Base-by-base conservation (phyloP, 2,329 filamentous ascomycete species). In the Ustulina deusta region DNA sequence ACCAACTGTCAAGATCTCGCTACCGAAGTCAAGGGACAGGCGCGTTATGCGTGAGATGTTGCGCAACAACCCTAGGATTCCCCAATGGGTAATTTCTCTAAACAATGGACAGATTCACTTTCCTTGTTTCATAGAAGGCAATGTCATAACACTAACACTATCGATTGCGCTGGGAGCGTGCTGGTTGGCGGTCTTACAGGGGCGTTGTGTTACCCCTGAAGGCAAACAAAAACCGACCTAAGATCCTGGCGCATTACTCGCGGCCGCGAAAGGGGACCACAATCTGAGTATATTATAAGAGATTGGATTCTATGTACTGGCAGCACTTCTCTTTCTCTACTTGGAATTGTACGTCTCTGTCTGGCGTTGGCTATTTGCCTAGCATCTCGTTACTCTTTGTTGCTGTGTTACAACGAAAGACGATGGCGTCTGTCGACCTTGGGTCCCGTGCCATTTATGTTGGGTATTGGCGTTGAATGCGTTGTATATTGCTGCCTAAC, bases 161-260 rank as follows among this genome's bases (percentile, higher is more conserved):
- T 20, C 20, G 38, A 22, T 38, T 40, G 34, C n/a, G n/a, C 48
- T 63, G 32, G 13, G 32, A 57, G 11, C 20, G 6, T 34, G 13
- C 9, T 60, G 56, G 20, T 58, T 20, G 42, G 42, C 25, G 11
- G 13, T 38, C 49, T 52, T 56, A 40, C n/a, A 49, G 48, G 54
- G n/a, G 38, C 44, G 34, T 27, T 42, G 54, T 58, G 32, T 42
- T 36, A 64, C 65, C 61, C 65, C 65, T 61, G 29, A 65, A 57
- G 15, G 22, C 34, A 56, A 48, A 51, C 49, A 56, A 22, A 34
- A 58, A 20, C 38, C 1, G 22, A 54, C 51, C 58, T 22, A 51
- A 38, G 34, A 20, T n/a, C 40, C 38, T 49, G 22, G n/a, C 51
- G 55, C 40, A 34, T 29, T 17, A 9, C 48, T 34, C n/a, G 32